phyloP scores from a whole-genome alignment of 1,284 basidiomycete species.

The Leucoagaricus sp. region DNA sequence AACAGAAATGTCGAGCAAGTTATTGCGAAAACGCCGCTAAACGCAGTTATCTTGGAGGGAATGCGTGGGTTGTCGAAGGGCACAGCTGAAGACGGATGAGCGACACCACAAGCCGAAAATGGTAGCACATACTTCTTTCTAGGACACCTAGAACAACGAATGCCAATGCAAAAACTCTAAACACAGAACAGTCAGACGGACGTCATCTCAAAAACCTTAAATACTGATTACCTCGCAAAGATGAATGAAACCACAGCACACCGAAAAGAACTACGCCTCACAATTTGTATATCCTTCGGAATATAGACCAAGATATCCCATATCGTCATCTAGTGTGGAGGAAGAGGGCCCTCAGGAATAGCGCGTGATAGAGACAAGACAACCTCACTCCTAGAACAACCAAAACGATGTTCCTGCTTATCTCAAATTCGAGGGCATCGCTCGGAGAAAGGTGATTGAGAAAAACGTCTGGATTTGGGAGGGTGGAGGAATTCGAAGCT shows the following conservation, averaged over 20 bases:
- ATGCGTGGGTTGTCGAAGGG: background rate
- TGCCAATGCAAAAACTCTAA: background rate
- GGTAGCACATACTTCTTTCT: background rate
- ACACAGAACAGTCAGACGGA: too few species aligned
- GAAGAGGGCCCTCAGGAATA: background rate
- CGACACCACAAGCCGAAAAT: background rate
- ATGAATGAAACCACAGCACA: background rate
- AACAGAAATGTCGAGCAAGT: slow-evolving; percentile 29
- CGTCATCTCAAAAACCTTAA: background rate
- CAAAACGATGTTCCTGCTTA: background rate
- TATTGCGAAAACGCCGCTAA: background rate
- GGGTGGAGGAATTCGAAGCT: background rate
- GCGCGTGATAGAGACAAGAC: background rate
- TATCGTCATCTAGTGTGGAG: background rate
- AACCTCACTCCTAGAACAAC: background rate
- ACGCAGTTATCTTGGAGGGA: too few species aligned
- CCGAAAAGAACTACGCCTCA: background rate
- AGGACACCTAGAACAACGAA: background rate
- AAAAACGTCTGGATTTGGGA: background rate
- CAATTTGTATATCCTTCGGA: background rate
- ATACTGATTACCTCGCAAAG: background rate
- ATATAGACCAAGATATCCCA: background rate
- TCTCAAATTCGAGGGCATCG: background rate
- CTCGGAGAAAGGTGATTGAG: slow-evolving; percentile 1
- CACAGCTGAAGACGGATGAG: background rate